Conservation (phyloP, 257 asterid species). For the Petrea volubilis region DNA sequence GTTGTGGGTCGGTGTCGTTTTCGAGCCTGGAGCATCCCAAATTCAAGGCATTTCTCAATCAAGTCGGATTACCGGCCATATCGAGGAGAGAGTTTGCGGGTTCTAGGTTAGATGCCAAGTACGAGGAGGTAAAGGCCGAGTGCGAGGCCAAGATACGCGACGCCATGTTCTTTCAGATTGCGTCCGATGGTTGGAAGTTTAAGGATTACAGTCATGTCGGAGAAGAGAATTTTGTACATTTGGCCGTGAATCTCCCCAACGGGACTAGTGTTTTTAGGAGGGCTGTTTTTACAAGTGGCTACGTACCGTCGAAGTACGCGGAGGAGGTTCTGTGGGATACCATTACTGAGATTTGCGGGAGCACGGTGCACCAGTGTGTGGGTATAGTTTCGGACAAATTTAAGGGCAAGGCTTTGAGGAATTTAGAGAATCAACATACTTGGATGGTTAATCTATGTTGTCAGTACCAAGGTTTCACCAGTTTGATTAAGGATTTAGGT, state of each 20-base stretch:
- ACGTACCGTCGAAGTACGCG: constrained; percentile 66
- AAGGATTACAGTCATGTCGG: constrained; percentile 35
- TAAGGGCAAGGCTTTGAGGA: constrained; percentile 73
- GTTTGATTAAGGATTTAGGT: constrained; percentile 74
- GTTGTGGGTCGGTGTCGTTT: constrained; percentile 83
- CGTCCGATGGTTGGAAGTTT: constrained; percentile 82
- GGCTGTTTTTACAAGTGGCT: constrained; percentile 72
- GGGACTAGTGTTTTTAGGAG: constrained; percentile 79
- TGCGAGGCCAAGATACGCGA: constrained; percentile 88
- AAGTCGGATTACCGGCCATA: constrained; percentile 71
- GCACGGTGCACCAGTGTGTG: constrained; percentile 66
- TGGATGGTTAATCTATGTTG: constrained; percentile 98
- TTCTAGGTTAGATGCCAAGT: constrained; percentile 66
- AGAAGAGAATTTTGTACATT: constrained; percentile 66
- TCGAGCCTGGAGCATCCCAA: constrained; percentile 90
- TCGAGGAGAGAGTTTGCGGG: constrained; percentile 65
- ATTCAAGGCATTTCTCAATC: constrained; percentile 78
- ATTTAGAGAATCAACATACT: constrained; percentile 74
- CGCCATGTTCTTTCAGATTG: constrained; percentile 95
- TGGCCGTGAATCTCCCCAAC: constrained; percentile 89
- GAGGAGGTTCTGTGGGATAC: constrained; percentile 91
- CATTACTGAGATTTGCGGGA: constrained; percentile 79
- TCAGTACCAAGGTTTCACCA: constrained; percentile 73
- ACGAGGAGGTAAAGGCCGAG: constrained; percentile 62
- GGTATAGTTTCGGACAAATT: constrained; percentile 95